Conservation (phyloP, 2,329 filamentous ascomycete genomes). For the Fulvia fulva region DNA sequence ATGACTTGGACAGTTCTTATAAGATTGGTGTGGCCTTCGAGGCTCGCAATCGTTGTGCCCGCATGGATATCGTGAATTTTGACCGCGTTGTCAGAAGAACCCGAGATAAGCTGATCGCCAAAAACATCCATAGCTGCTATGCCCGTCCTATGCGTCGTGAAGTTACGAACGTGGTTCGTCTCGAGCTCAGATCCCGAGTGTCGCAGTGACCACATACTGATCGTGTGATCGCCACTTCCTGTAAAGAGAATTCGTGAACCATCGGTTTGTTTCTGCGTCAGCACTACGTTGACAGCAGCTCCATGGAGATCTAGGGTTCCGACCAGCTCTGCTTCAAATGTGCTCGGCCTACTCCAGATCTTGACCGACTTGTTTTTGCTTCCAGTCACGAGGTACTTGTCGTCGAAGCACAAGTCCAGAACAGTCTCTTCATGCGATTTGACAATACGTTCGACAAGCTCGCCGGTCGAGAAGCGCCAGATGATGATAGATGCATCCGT, state of each 20-base stretch:
- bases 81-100: slow-evolving; percentile 3
- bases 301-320: neutral
- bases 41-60: neutral
- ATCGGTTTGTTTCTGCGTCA: neutral
- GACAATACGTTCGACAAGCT: slow-evolving; percentile 1
- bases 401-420: slow-evolving; percentile 9
- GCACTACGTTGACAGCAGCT: slow-evolving; percentile 16
- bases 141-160: neutral
- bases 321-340: neutral
- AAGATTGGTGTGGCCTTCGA: slow-evolving; percentile 7
- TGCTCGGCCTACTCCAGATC: slow-evolving; percentile 12
- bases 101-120: slow-evolving; percentile 3
- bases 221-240: slow-evolving; percentile 8
- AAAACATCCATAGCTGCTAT: slow-evolving; percentile 5
- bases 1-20: slow-evolving; percentile 3
- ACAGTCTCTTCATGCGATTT: slow-evolving; percentile 8
- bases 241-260: neutral
- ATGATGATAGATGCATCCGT: slow-evolving; percentile 20
- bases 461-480: slow-evolving; percentile 20
- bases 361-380: slow-evolving; percentile 13
- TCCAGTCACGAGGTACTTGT: slow-evolving; percentile 10
- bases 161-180: neutral
- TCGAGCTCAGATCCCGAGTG: neutral
- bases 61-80: neutral
- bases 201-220: slow-evolving; percentile 9